Conservation (phyloP, 306 rosid genomes). For the Dalbergia oliveri region DNA sequence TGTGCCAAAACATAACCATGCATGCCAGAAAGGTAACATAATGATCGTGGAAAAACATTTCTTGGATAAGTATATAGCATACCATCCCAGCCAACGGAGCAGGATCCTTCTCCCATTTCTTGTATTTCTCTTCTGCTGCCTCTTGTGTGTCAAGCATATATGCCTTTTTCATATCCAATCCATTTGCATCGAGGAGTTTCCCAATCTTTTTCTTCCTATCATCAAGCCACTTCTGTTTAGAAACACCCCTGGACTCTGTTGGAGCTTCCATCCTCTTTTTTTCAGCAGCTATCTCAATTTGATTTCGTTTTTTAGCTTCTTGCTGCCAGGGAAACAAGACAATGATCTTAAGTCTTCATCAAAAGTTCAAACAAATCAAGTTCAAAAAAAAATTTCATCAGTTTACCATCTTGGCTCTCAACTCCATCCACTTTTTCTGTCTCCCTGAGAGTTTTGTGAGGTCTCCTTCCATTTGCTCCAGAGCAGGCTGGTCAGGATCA, state of each 20-base stretch:
- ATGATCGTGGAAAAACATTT: neutral
- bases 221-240: conserved; percentile 97
- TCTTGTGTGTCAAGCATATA: conserved; percentile 97
- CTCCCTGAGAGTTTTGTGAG: conserved; percentile 67
- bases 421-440: conserved; percentile 84
- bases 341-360: conserved; percentile 7
- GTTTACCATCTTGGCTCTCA: conserved; percentile 88
- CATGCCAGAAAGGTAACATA: conserved; percentile 28
- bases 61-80: conserved; percentile 39
- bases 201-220: conserved; percentile 94
- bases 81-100: conserved; percentile 99
- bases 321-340: conserved; percentile 57
- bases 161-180: conserved; percentile 84
- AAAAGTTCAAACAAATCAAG: conserved; percentile 1
- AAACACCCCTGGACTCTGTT: conserved; percentile 87
- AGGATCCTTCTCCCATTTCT: conserved; percentile 99
- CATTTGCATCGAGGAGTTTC: conserved; percentile 94
- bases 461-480: conserved; percentile 47
- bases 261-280: conserved; percentile 97
- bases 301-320: conserved; percentile 91
- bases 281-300: conserved; percentile 87
- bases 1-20: conserved; percentile 15
- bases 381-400: neutral
- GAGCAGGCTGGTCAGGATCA: conserved; percentile 58
- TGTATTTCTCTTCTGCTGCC: conserved; percentile 83